Base-by-base conservation (phyloP, 257 asterid species). In the Voacanga thouarsii region DNA sequence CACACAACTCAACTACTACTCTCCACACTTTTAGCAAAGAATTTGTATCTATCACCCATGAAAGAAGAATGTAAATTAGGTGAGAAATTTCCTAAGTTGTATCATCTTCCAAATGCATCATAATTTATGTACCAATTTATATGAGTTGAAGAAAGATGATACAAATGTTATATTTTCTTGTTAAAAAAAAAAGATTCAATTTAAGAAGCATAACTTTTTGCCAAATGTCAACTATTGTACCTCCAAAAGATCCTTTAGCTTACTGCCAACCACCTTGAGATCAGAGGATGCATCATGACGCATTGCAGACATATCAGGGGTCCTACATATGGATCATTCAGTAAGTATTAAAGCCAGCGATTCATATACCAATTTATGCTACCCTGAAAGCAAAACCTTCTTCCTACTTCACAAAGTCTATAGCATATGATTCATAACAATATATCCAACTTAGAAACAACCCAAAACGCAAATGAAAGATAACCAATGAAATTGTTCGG, bases 231-330 rank as follows among this genome's bases (percentile, higher is more conserved):
- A n/a, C 4, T 56, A 60, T 9, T 11, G 1, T 86, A 90, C 98
- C 97, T 94, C 97, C 24, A 94, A 75, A 44, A 90, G 83, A 74
- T 92, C 96, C 80, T 87, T 86, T 66, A 94, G 88, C 87, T 88
- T 94, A 83, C 77, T 81, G 49, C 91, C 92, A 7, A 94, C 97
- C 77, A 92, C 94, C 79, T 88, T 89, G 83, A 94, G 97, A 84
- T 94, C 96, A 23, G 96, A 63, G 44, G 98, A 89, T 75, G 89
- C 75, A 86, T 94, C 97, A 28, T 92, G 96, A 86, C 92, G 97
- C 89, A 94, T 90, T 19, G 94, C 90, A 23, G 97, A 85, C 96
- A 92, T 88, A 75, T 87, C 93, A 0, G 91, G 97, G 39, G 94
- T 90, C 90, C 98, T 94, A 91, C 83, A 78, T 23, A 61, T 61